Evolutionary conservation across 2,329 filamentous ascomycete genomes (phyloP).

Genomic region (Fusarium sp.): DNA sequence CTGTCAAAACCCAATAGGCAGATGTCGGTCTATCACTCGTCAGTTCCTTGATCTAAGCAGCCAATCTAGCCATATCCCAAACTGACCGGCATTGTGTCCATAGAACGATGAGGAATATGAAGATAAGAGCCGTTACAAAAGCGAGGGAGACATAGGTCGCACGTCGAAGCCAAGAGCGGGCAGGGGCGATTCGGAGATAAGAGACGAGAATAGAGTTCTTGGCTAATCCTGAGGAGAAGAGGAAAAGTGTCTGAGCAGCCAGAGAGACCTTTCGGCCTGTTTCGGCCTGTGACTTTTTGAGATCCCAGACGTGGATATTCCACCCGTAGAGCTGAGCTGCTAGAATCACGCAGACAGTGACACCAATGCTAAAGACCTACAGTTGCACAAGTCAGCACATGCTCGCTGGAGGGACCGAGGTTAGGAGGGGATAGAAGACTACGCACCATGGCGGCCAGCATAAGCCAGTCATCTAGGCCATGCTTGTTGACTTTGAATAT

Average conservation of each 20-base stretch:
- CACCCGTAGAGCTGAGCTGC: constrained; percentile 52
- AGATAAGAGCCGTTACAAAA: constrained; percentile 45
- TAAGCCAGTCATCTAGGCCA: constrained; percentile 56
- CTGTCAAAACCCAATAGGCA: constrained; percentile 42
- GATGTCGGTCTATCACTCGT: constrained; percentile 28
- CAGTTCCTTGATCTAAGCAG: neutral
- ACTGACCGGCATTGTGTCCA: constrained; percentile 54
- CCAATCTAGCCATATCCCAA: neutral
- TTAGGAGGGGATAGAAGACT: constrained; percentile 8
- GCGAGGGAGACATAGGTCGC: constrained; percentile 46
- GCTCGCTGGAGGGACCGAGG: constrained; percentile 21
- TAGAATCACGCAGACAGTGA: constrained; percentile 51
- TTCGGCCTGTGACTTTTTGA: constrained; percentile 43
- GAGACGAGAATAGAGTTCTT: constrained; percentile 56
- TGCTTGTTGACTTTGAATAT: constrained; percentile 48
- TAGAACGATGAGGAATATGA: constrained; percentile 50
- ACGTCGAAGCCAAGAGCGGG: constrained; percentile 48
- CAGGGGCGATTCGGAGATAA: constrained; percentile 54
- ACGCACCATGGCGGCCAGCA: constrained; percentile 53
- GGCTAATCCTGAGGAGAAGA: constrained; percentile 52
- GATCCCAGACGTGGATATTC: constrained; percentile 54
- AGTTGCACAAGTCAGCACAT: constrained; percentile 31
- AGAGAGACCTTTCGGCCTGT: constrained; percentile 53
- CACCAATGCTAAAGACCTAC: constrained; percentile 50
- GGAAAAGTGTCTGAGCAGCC: constrained; percentile 54